Base-by-base conservation (phyloP, 192 early-diverging fungal genomes). In the Coemansia asiatica region DNA sequence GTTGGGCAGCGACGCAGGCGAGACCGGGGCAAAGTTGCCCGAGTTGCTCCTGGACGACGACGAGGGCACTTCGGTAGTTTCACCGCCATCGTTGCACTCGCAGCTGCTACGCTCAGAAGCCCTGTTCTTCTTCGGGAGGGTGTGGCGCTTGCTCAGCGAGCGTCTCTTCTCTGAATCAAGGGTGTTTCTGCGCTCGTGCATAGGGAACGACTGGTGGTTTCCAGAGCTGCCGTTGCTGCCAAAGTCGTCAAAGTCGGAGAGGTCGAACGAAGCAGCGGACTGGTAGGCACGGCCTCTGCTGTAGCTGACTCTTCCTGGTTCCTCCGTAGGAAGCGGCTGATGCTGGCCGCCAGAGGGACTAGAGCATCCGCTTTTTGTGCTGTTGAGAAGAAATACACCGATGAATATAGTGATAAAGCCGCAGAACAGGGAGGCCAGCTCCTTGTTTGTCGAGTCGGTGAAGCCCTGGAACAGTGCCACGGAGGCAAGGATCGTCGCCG, bases 401-500 rank as follows among this genome's bases (percentile, higher is more conserved):
- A 91, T 89, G 67, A 97, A 97, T 61, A 95, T 95, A 53, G 92
- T 95, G 12, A 92, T 74, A 64, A 97, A 97, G 1, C 95, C 95
- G 66, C 88, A 90, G 49, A 97, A 88, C 59, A 97, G 81, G 29
- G 89, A 92, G 23, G 90, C 84, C 66, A 94, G 84, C 76, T 94
- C 90, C 15, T 90, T 87, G 23, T 83, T 83, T 36, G 81, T 82
- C 4, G 86, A 83, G 47, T 90, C 88, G 64, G 90, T 87, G 70
- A 94, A 92, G 23, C 94, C 95, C 68, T 92, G 90, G 78, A 91
- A 95, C 19, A 97, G 85, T 33, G 95, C 90, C 9, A 93, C 88
- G 0, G 94, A 94, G 2, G 93, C 93, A 16, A 91, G 74, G 56
- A 98, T 94, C 0, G 95, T 98, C 16, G 94, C 92, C 15, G 94